phyloP scores from a whole-genome alignment of 768 basidiomycete species.

The Tylopilus sp. region DNA sequence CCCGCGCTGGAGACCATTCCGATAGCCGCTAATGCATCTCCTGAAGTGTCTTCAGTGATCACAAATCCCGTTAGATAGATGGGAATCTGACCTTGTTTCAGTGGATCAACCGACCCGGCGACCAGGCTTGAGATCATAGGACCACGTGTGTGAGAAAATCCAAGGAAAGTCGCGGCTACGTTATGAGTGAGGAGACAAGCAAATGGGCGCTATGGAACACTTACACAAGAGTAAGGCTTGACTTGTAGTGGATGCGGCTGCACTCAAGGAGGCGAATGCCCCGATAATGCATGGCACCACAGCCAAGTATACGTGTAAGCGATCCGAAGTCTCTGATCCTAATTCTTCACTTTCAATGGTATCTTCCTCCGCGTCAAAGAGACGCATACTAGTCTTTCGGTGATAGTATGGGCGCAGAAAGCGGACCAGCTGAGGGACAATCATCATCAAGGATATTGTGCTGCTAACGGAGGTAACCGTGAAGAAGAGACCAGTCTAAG shows the following conservation, averaged over 20 bases:
- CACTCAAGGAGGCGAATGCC: constrained; percentile 12
- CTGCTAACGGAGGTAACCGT: constrained; percentile 14
- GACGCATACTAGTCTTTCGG: not conserved
- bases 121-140: constrained; percentile 27
- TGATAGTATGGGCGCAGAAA: constrained; percentile 27
- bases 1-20: constrained; percentile 26
- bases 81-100: constrained; percentile 23
- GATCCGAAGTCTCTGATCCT: constrained; percentile 20
- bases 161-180: constrained; percentile 18
- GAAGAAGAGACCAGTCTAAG: constrained; percentile 29
- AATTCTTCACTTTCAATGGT: not conserved
- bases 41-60: constrained; percentile 6
- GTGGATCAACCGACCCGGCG: constrained; percentile 26
- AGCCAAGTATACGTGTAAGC: constrained; percentile 28
- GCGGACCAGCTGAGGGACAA: constrained; percentile 23
- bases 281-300: constrained; percentile 18
- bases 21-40: constrained; percentile 28
- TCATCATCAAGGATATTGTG: constrained; percentile 16
- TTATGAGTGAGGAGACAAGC: not conserved
- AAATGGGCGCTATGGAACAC: not conserved
- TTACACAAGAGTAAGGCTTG: constrained; percentile 15
- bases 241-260: constrained; percentile 9
- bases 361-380: not conserved
- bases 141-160: constrained; percentile 11
- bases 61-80: no score